These are phyloP conservation scores for bread wheat (Triticum aestivum) DNA, from an alignment of 176 grass and related monocot genomes.

Conservation along the genomic window DNA sequence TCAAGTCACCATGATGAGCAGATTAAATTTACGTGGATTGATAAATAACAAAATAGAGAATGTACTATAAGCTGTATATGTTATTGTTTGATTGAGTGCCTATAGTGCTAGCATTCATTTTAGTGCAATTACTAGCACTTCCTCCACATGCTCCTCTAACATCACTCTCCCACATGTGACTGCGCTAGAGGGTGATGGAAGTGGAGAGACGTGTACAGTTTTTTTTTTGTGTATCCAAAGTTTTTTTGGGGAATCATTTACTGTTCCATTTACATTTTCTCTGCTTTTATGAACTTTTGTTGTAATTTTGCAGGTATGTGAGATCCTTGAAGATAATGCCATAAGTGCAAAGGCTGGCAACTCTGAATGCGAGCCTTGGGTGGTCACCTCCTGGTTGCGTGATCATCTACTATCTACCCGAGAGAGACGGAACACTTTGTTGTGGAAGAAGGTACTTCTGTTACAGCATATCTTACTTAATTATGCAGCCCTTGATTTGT, in stretches of 20 bases:
- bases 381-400: conserved; percentile 5
- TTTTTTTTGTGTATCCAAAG: not conserved
- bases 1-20: not conserved
- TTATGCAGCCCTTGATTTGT: not conserved
- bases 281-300: not conserved
- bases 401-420: conserved; percentile 59
- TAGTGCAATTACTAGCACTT: not conserved
- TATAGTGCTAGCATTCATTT: not conserved
- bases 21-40: not conserved
- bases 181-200: too few species aligned
- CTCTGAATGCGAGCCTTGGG: not conserved
- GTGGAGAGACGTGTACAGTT: not conserved
- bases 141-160: not conserved
- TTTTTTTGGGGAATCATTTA: not conserved
- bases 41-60: not conserved
- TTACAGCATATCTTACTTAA: not conserved
- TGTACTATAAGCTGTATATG: not conserved
- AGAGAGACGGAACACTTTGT: conserved; percentile 64
- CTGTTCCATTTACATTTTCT: not conserved
- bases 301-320: conserved; percentile 68
- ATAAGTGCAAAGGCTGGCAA: not conserved
- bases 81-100: not conserved
- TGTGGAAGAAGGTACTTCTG: conserved; percentile 87
- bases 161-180: too few species aligned
- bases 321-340: conserved; percentile 43